A percentile compares a stretch with the other conserved stretches of the same genome.
phyloP scores from a whole-genome alignment of 2,329 filamentous ascomycete genomes.

The Apiospora phragmitis region DNA sequence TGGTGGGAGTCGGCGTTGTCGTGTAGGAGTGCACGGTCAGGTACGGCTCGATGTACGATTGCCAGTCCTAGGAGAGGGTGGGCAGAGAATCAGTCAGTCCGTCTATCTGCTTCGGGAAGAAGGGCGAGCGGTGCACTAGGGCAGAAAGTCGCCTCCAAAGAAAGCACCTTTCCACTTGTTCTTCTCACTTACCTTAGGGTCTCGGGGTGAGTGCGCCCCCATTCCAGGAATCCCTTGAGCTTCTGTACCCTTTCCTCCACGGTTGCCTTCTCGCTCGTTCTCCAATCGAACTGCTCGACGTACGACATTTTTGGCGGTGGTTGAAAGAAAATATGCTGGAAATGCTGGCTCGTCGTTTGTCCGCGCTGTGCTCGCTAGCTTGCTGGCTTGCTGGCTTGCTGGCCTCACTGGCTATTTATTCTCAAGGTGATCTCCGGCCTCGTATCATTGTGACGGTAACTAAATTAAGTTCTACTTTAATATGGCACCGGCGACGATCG shows the following conservation, averaged over 20 bases:
- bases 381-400: background rate
- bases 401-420: background rate
- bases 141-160: background rate
- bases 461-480: background rate
- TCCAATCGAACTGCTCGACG: background rate
- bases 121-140: background rate
- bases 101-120: background rate
- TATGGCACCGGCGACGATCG: background rate
- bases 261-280: background rate
- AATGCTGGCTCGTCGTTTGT: background rate
- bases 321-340: background rate
- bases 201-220: background rate
- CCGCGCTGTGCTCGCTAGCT: background rate
- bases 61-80: slow-evolving; percentile 50
- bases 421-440: background rate
- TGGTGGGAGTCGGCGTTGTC: slow-evolving; percentile 36
- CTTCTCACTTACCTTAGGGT: background rate
- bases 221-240: background rate
- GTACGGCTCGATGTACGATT: slow-evolving; percentile 40
- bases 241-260: background rate
- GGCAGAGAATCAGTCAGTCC: background rate
- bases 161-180: background rate
- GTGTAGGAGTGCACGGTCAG: slow-evolving; percentile 41
- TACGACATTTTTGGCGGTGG: background rate
- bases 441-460: background rate